Base-by-base conservation (phyloP, 2,329 filamentous ascomycete species). In the Beauveria asiatica region DNA sequence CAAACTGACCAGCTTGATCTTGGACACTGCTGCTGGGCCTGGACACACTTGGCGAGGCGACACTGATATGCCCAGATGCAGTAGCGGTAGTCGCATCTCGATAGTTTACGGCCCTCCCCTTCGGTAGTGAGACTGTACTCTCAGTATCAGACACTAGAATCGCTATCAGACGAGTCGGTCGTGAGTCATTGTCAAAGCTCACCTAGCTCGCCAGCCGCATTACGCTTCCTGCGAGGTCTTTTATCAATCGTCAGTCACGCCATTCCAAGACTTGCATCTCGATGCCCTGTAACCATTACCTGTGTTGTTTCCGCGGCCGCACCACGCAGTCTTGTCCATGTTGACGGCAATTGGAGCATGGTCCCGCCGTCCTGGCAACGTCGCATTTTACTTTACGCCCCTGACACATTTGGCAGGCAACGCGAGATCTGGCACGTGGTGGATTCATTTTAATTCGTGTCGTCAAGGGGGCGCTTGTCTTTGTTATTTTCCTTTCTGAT, bases 301-400 rank as follows among this genome's bases (percentile, higher is more conserved):
- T 48, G 19, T 57, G 54, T 23, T 57, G 48, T 49, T 57, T 57
- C 9, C 54, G 42, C 4, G 54, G 44, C 19, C 49, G 27, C 9
- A 49, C 45, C 9, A 41, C 13, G 33, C 54, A 57, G 10, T n/a
- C 9, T 7, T 23, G 27, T 2, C 44, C 27, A n/a, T 25, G 27
- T n/a, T 49, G 27, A 7, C 54, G 54, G 17, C 54, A 57, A n/a
- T 57, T 57, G 21, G 54, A 30, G 33, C 54, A 57, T 7, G 54
- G 44, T 9, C 2, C 7, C 11, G 11, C 13, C 21, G 54, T 57
- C 27, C 49, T 16, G 8, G 54, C 42, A 11, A 57, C 54, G 25
- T 57, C 54, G n/a, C 54, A 57, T 39, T 57, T 57, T 13, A 57
- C 55, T 33, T 58, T 58, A 45, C 45, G 55, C 16, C 19, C 17